These are phyloP conservation scores for Macrolepiota albuminosa DNA, from an alignment of 768 basidiomycete species.

Conservation along the genomic window DNA sequence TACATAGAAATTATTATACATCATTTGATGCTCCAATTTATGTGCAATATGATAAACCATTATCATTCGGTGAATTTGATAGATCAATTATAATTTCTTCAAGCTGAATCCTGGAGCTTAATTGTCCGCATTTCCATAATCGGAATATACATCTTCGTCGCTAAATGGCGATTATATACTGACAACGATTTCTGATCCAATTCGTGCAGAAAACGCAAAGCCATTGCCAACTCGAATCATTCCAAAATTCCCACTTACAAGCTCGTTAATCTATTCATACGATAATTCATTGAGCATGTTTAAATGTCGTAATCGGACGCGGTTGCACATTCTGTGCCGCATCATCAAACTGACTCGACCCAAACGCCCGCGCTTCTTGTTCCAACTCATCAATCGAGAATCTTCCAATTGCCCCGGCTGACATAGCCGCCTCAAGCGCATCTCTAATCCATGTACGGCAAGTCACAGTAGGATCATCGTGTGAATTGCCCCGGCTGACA, in stretches of 20 bases:
- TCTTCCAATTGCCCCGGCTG: background rate
- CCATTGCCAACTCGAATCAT: background rate
- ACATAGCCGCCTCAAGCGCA: background rate
- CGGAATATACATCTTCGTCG: background rate
- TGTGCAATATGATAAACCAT: background rate
- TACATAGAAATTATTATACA: background rate
- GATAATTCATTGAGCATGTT: background rate
- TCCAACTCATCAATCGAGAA: background rate
- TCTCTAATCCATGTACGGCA: background rate
- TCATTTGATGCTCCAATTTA: too few species aligned
- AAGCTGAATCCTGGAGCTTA: background rate
- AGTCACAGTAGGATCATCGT: background rate
- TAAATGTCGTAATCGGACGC: background rate
- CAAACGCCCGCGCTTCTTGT: background rate
- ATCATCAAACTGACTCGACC: background rate
- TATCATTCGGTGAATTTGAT: background rate
- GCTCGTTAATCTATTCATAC: too few species aligned
- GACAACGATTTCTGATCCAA: background rate
- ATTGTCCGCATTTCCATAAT: background rate
- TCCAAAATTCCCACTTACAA: background rate
- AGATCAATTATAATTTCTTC: background rate
- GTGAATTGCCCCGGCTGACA: background rate
- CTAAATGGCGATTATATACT: background rate
- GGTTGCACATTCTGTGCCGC: slow-evolving; percentile 1
- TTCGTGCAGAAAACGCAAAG: background rate